A percentile compares a stretch with the other conserved stretches of the same genome.
phyloP scores from a whole-genome alignment of 768 basidiomycete genomes.

The Naganishia friedmannii region DNA sequence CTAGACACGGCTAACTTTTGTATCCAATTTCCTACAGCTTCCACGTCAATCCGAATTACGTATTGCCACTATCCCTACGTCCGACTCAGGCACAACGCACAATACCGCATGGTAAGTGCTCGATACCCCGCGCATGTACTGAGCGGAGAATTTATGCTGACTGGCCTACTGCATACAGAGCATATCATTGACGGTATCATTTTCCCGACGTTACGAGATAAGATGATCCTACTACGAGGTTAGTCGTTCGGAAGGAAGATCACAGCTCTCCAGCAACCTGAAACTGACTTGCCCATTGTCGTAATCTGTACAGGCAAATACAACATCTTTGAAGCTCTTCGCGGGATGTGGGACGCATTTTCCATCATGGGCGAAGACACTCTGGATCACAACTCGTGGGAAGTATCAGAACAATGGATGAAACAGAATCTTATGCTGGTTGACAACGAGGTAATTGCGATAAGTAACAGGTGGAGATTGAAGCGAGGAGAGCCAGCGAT shows the following conservation, averaged over 20 bases:
- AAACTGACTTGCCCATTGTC: background rate
- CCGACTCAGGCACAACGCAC: conserved; percentile 85
- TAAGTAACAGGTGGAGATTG: conserved; percentile 82
- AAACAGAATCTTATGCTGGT: conserved; percentile 73
- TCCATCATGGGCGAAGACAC: conserved; percentile 65
- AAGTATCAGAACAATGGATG: conserved; percentile 78
- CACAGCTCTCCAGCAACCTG: no score
- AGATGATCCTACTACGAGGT: conserved; percentile 86
- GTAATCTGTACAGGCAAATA: conserved; percentile 36
- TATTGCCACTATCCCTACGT: conserved; percentile 78
- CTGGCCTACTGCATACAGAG: conserved; percentile 56
- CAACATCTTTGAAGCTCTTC: conserved; percentile 46
- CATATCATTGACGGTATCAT: conserved; percentile 85
- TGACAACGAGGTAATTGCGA: conserved; percentile 66
- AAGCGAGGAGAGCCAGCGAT: conserved; percentile 67
- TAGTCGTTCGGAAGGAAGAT: conserved; percentile 38
- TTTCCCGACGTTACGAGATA: conserved; percentile 83
- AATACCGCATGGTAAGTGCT: conserved; percentile 71
- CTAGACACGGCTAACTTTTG: background rate
- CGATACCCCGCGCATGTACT: conserved; percentile 23
- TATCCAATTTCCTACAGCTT: conserved; percentile 53
- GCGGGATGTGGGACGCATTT: conserved; percentile 75
- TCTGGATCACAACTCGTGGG: conserved; percentile 85
- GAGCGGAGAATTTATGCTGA: background rate
- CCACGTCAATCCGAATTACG: conserved; percentile 69